Conservation (phyloP, 169 alveolate species). For the Plasmodium knowlesi region DNA sequence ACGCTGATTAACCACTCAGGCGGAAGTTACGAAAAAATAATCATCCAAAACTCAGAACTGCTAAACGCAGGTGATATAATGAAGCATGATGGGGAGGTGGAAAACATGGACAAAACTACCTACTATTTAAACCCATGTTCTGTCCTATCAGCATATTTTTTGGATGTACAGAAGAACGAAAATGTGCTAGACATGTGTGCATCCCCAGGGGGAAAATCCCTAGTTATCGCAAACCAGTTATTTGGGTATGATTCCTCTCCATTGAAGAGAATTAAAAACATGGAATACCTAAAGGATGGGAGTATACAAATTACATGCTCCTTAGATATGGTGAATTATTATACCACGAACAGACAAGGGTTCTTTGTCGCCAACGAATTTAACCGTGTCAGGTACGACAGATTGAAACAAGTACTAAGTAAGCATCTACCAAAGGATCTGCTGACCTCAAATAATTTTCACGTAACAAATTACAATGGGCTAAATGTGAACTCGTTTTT, state of each 20-base stretch:
- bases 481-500: slow-evolving; percentile 51
- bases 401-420: slow-evolving; percentile 75
- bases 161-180: slow-evolving; percentile 77
- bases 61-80: slow-evolving; percentile 29
- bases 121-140: slow-evolving; percentile 63
- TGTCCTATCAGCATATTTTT: slow-evolving; percentile 76
- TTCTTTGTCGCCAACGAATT: slow-evolving; percentile 82
- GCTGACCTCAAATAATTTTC: slow-evolving; percentile 73
- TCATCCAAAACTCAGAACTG: slow-evolving; percentile 5
- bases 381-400: slow-evolving; percentile 69
- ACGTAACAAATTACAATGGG: slow-evolving; percentile 77
- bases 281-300: slow-evolving; percentile 31
- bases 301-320: slow-evolving; percentile 65
- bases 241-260: slow-evolving; percentile 43
- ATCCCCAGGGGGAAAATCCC: slow-evolving; percentile 90
- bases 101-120: slow-evolving; percentile 1
- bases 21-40: slow-evolving; percentile 23
- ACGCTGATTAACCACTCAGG: background rate
- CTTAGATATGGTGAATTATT: slow-evolving; percentile 36
- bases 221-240: slow-evolving; percentile 79
- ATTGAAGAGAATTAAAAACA: slow-evolving; percentile 72
- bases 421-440: slow-evolving; percentile 78
- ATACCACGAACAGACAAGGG: slow-evolving; percentile 10
- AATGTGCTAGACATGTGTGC: slow-evolving; percentile 89
- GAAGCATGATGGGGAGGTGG: slow-evolving; percentile 30